Evolutionary conservation across 148 eudicot genomes (phyloP), one percentile per base, ranked within the genome.

Genomic region (Nepenthes mirabilis): DNA sequence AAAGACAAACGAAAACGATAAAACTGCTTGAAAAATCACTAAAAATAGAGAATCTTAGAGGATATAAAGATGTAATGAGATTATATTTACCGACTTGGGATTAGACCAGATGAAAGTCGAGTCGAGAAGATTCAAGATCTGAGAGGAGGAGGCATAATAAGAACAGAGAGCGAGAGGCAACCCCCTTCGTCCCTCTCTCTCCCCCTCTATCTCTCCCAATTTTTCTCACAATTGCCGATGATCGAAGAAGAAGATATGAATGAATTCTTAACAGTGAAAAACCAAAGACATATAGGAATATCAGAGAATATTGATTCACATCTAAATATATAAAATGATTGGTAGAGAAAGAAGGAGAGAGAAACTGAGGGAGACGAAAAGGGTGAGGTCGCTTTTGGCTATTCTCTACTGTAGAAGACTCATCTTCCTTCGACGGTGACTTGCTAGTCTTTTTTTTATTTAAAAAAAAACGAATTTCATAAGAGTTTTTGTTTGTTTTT

Each of bases 121-220:
- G 12, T 11, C 11, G 52, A 49, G 52, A 49, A 50, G 33, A 12
- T 32, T 63, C 61, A 82, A 79, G 84, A 87, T 83, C 84, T 77
- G 79, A 77, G 81, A 82, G 83, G 78, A 68, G 83, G 78, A 68
- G 80, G 75, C 79, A 71, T 72, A 72, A 69, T 65, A 71, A 63
- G 67, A 65, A 50, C 65, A 67, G 77, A 79, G 75, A 74, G 79
- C 71, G 69, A 70, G 57, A 61, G 76, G 75, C 73, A 65, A 57
- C 82, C 71, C 88, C 70, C 77, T 72, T 56, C 35, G 64, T 37
- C 14, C 55, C 36, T 58, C 64, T 51, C n/a, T 10, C 14, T 33
- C 50, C 9, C 14, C 14, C 6, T 8, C 67, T 9, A 40, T 60
- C 36, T 60, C 34, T 53, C 45, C 13, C 34, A 3, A 40, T 40